A percentile compares a stretch with the other conserved stretches of the same genome.
Conservation (phyloP, 257 asterid species). For the Plectranthus barbatus region DNA sequence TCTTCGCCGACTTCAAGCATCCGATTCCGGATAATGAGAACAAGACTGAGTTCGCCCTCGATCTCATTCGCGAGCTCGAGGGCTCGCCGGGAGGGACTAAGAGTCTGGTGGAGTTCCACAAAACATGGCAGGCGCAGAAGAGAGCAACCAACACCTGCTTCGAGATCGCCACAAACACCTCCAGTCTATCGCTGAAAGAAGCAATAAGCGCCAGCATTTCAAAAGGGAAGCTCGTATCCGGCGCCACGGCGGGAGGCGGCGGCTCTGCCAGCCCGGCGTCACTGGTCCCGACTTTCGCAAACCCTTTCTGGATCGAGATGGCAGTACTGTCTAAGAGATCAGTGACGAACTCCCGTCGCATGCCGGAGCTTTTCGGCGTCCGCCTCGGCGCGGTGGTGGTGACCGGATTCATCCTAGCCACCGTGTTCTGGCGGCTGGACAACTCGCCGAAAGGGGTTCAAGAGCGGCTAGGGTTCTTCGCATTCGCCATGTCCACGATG, state of each 20-base stretch:
- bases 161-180: neutral
- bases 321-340: constrained; percentile 46
- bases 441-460: constrained; percentile 60
- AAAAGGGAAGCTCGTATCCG: constrained; percentile 67
- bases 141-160: neutral
- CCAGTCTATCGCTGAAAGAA: constrained; percentile 44
- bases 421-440: constrained; percentile 61
- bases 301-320: constrained; percentile 58
- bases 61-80: constrained; percentile 65
- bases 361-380: constrained; percentile 64
- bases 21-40: constrained; percentile 74
- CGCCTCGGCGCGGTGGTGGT: constrained; percentile 46
- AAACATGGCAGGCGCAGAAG: constrained; percentile 42
- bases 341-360: constrained; percentile 45
- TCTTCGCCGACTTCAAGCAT: constrained; percentile 62
- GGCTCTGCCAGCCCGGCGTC: constrained; percentile 13
- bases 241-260: constrained; percentile 25
- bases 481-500: too few relatives aligned
- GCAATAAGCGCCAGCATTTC: constrained; percentile 71
- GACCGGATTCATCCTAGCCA: constrained; percentile 66
- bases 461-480: too few relatives aligned
- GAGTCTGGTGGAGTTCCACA: constrained; percentile 57
- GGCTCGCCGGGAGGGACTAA: constrained; percentile 65
- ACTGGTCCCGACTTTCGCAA: constrained; percentile 51
- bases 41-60: constrained; percentile 61